phyloP scores from a whole-genome alignment of 768 basidiomycete genomes.

The Chlorophyllum brunneum region DNA sequence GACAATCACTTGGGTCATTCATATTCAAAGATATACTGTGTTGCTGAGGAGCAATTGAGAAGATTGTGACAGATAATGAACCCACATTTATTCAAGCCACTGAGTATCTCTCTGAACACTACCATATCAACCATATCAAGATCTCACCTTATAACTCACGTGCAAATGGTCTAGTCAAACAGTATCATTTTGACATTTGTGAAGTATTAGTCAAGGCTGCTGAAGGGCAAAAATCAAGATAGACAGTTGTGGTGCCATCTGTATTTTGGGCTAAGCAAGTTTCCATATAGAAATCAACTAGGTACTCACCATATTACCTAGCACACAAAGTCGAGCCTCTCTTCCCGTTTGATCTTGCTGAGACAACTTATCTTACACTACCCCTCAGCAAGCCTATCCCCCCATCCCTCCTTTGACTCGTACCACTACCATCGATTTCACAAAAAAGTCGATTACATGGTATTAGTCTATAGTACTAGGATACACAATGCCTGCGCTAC shows the following conservation, averaged over 20 bases:
- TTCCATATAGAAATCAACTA: conserved; percentile 23
- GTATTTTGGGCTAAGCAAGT: conserved; percentile 31
- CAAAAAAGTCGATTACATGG: too few relatives aligned
- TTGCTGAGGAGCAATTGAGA: conserved; percentile 29
- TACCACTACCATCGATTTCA: too few relatives aligned
- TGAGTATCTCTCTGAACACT: conserved; percentile 17
- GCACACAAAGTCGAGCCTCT: conserved; percentile 30
- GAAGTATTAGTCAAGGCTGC: conserved; percentile 27
- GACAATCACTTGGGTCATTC: conserved; percentile 19
- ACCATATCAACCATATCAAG: conserved; percentile 30
- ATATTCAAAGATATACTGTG: conserved; percentile 29
- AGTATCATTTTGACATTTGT: conserved; percentile 23
- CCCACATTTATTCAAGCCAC: conserved; percentile 22
- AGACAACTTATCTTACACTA: conserved; percentile 20
- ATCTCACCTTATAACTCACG: conserved; percentile 40
- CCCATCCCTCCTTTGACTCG: too few relatives aligned
- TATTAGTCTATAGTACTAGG: too few relatives aligned
- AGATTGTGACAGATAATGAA: conserved; percentile 32
- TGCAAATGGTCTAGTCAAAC: conserved; percentile 33
- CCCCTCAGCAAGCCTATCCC: too few relatives aligned
- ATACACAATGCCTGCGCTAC: too few relatives aligned
- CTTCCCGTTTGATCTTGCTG: conserved; percentile 25
- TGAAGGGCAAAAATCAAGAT: conserved; percentile 25
- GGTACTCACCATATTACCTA: conserved; percentile 32
- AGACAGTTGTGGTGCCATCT: conserved; percentile 22